Conservation (phyloP, 1,284 basidiomycete species). For the Cutaneotrichosporon mucoides region DNA sequence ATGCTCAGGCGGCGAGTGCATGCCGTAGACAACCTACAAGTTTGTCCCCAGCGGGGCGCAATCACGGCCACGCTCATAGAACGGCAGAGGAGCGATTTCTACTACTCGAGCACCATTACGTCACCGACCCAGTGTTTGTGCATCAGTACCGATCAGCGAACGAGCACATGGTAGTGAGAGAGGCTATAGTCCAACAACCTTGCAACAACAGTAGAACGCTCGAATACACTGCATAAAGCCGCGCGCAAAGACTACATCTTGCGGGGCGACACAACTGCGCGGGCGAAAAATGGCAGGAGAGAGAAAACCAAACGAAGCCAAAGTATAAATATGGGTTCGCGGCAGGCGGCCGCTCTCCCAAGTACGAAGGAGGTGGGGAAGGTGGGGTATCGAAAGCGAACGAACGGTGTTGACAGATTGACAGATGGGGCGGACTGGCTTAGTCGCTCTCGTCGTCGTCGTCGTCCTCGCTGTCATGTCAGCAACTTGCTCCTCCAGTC, state of each 20-base stretch:
- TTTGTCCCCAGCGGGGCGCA: too few relatives aligned
- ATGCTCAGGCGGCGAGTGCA: too few relatives aligned
- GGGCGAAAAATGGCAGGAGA: not conserved
- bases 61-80: too few relatives aligned
- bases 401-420: not conserved
- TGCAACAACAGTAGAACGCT: not conserved
- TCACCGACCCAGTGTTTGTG: too few relatives aligned
- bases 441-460: slow-evolving; percentile 6
- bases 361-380: not conserved
- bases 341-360: not conserved
- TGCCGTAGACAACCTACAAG: too few relatives aligned
- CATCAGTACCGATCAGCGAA: too few relatives aligned
- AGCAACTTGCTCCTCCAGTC: not conserved
- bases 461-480: slow-evolving; percentile 6
- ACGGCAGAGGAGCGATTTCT: too few relatives aligned
- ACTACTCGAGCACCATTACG: too few relatives aligned
- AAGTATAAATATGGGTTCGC: not conserved
- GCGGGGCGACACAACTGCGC: slow-evolving; percentile 7
- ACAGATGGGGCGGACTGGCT: not conserved
- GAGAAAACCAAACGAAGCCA: slow-evolving; percentile 1
- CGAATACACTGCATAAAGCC: slow-evolving; percentile 11
- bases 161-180: too few relatives aligned
- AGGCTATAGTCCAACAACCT: too few relatives aligned
- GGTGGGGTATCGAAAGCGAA: not conserved
- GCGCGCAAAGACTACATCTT: slow-evolving; percentile 5